These are phyloP conservation scores for Blastocystis hominis DNA, from an alignment of 352 stramenopile genomes.

Conservation along the genomic window DNA sequence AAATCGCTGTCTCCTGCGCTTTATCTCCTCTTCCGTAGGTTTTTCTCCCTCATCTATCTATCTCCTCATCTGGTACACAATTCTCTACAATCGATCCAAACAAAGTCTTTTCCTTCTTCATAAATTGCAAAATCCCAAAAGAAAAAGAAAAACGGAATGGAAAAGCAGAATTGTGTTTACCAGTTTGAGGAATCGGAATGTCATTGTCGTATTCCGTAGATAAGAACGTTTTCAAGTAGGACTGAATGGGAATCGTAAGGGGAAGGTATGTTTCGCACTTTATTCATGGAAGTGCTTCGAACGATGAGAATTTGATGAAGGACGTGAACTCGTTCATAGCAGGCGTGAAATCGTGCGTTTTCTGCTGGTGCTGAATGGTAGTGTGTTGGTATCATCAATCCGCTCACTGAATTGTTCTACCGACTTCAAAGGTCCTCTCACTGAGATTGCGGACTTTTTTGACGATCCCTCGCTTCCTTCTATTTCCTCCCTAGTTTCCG, in stretches of 20 bases:
- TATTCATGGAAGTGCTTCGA: background rate
- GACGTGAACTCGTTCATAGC: background rate
- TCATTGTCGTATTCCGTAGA: background rate
- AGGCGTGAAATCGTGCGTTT: background rate
- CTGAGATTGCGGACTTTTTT: background rate
- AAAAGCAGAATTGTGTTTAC: background rate
- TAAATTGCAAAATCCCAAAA: background rate
- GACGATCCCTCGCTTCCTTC: background rate
- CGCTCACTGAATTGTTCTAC: background rate
- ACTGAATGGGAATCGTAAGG: background rate
- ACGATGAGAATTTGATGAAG: background rate
- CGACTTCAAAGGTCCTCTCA: background rate
- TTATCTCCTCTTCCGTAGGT: background rate
- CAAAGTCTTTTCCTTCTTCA: background rate
- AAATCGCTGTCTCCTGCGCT: conserved; percentile 9
- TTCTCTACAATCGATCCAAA: background rate
- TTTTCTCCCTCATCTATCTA: background rate
- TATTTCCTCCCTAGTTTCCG: background rate
- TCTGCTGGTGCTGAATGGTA: background rate
- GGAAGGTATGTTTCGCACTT: background rate
- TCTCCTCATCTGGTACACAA: background rate
- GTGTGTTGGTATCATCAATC: background rate
- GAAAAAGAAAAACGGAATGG: background rate
- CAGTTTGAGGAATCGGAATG: background rate
- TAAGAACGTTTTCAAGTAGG: background rate